Conservation (phyloP, 345 rosid genomes). For the Eucalyptus cloeziana region DNA sequence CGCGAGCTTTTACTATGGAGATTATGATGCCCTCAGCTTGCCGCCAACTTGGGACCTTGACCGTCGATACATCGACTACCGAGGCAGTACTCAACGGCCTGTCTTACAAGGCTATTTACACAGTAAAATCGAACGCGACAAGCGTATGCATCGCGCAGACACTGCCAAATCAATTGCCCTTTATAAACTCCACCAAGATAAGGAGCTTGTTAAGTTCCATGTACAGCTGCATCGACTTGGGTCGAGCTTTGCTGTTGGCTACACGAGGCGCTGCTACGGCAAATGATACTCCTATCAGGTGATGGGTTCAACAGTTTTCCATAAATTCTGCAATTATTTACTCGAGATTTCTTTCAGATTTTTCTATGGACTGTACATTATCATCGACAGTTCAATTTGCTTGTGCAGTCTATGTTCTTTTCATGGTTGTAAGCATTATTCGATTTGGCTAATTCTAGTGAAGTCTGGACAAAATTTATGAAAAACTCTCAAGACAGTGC, state of each 20-base stretch:
- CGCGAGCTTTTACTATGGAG: conserved; percentile 7
- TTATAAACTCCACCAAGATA: conserved; percentile 3
- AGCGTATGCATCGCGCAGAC: conserved; percentile 16
- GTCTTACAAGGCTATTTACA: background rate
- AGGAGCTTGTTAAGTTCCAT: background rate
- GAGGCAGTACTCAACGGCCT: background rate
- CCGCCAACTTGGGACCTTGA: conserved; percentile 11
- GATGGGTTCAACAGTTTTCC: fast-evolving
- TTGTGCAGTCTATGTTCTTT: background rate
- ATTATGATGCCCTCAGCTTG: background rate
- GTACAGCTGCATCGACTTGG: background rate
- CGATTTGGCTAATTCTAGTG: background rate
- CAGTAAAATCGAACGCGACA: background rate
- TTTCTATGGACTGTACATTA: background rate
- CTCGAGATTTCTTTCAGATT: background rate
- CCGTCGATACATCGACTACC: background rate
- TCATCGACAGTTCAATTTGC: background rate
- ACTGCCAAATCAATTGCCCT: conserved; percentile 1
- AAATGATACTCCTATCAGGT: background rate
- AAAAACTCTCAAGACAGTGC: fast-evolving
- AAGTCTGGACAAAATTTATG: background rate
- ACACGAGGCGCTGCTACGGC: background rate
- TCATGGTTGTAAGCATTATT: background rate
- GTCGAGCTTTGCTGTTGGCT: background rate
- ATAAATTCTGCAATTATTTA: background rate